phyloP scores from a whole-genome alignment of 805 yeast species.

The Saccharomycopsis guyanensis region DNA sequence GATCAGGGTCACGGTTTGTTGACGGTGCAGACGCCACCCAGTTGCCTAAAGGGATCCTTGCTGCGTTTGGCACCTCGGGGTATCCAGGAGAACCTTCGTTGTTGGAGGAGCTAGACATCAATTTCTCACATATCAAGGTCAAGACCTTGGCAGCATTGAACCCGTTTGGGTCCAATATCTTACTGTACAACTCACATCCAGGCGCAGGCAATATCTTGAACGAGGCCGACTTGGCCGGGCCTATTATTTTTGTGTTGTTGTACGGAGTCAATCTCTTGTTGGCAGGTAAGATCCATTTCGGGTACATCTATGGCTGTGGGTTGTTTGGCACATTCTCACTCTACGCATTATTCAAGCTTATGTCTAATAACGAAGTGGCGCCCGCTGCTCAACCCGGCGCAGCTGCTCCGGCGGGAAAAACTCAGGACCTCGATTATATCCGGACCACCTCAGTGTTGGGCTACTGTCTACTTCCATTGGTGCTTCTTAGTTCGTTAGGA shows the following conservation, averaged over 20 bases:
- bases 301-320: slow-evolving; percentile 95
- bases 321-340: slow-evolving; percentile 80
- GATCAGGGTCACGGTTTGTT: slow-evolving; percentile 21
- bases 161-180: slow-evolving; percentile 33
- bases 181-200: not conserved
- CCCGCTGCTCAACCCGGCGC: slow-evolving; percentile 14
- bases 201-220: slow-evolving; percentile 48
- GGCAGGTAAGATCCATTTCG: slow-evolving; percentile 93
- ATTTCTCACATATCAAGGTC: slow-evolving; percentile 75
- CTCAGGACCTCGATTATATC: slow-evolving; percentile 33
- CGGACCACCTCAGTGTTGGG: slow-evolving; percentile 91
- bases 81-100: slow-evolving; percentile 94
- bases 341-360: slow-evolving; percentile 76
- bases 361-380: slow-evolving; percentile 51
- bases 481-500: slow-evolving; percentile 64
- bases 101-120: slow-evolving; percentile 87
- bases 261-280: slow-evolving; percentile 78
- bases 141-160: slow-evolving; percentile 84
- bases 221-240: slow-evolving; percentile 94
- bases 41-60: slow-evolving; percentile 69
- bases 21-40: slow-evolving; percentile 25
- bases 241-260: slow-evolving; percentile 76
- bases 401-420: not conserved
- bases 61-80: slow-evolving; percentile 90
- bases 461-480: slow-evolving; percentile 87